Base-by-base conservation (phyloP, 2,329 filamentous ascomycete species). In the Penicillium polonicum region DNA sequence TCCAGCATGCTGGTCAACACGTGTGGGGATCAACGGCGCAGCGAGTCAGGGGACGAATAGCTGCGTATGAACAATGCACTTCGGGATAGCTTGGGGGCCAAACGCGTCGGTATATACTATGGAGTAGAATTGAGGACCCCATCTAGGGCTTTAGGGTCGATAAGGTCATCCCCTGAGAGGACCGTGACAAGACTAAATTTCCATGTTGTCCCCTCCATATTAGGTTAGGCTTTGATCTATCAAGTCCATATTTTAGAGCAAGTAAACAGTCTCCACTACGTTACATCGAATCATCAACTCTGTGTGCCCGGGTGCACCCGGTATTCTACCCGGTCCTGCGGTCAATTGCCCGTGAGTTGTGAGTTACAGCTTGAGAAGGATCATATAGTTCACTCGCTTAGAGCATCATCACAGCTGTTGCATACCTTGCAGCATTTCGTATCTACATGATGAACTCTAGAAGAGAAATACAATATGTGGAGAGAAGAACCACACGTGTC, bases 41-140 rank as follows among this genome's bases (percentile, higher is more conserved):
- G n/a, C 35, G 49, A 46, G 42, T 48, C 19, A 57, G 48, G 33
- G 8, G 15, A 23, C 27, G 15, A 36, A 17, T 43, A 41, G 13
- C 21, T 21, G 36, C 29, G 45, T 35, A 45, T n/a, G 31, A 27
- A 27, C 13, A 3, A 55, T 50, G 5, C 45, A 50, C 5, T n/a
- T 50, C 21, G 33, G 19, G 39, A 29, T 48, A 33, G 52, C 19
- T 41, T 53, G 48, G 35, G 53, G 53, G 46, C 48, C 39, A 44
- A 43, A 56, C 4, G 19, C 21, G 21, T 29, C 2, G 17, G 52
- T 10, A 35, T 36, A n/a, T 23, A 50, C 27, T 10, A 35, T 36
- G 10, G n/a, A 50, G n/a, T 31, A 17, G 23, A 45, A 19, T 27
- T 36, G 3, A 17, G 21, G 17, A 44, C 41, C 29, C 15, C n/a